Conservation (phyloP, 179 eudicot genomes). For the Carnegiea gigantea region DNA sequence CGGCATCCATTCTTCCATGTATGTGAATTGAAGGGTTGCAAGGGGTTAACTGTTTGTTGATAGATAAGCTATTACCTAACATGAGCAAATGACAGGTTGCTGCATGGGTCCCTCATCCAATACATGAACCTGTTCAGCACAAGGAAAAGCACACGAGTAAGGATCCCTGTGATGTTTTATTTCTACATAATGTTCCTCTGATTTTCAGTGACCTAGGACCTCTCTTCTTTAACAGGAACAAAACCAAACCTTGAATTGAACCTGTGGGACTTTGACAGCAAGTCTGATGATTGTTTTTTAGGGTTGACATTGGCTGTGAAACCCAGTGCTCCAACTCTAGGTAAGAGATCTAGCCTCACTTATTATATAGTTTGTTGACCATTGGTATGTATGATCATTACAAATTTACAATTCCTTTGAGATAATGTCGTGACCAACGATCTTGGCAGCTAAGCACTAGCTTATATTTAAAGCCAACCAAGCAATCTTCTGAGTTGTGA, state of each 20-base stretch:
- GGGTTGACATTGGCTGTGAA: conserved; percentile 91
- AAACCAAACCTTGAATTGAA: conserved; percentile 90
- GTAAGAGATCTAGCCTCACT: conserved; percentile 35
- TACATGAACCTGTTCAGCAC: conserved; percentile 52
- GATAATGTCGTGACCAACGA: not conserved
- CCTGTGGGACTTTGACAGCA: conserved; percentile 80
- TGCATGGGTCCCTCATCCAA: conserved; percentile 58
- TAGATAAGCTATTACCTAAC: conserved; percentile 30
- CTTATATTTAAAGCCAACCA: not conserved
- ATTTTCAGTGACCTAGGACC: conserved; percentile 2
- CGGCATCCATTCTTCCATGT: conserved; percentile 93
- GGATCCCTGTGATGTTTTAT: not conserved
- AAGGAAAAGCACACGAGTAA: conserved; percentile 48
- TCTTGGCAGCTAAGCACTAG: not conserved
- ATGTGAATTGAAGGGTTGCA: conserved; percentile 20
- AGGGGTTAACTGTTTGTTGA: not conserved
- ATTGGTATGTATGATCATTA: not conserved
- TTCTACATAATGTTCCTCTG: not conserved
- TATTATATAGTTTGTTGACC: too few relatives aligned
- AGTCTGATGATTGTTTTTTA: conserved; percentile 84
- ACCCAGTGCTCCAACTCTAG: conserved; percentile 64
- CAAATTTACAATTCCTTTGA: not conserved
- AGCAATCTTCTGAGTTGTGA: not conserved
- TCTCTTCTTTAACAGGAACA: conserved; percentile 39
- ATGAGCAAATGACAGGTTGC: conserved; percentile 44